A percentile compares a stretch with the other conserved stretches of the same genome.
These are phyloP conservation scores for Exobasidium rhododendri DNA, from an alignment of 1,284 basidiomycete genomes.

Conservation along the genomic window DNA sequence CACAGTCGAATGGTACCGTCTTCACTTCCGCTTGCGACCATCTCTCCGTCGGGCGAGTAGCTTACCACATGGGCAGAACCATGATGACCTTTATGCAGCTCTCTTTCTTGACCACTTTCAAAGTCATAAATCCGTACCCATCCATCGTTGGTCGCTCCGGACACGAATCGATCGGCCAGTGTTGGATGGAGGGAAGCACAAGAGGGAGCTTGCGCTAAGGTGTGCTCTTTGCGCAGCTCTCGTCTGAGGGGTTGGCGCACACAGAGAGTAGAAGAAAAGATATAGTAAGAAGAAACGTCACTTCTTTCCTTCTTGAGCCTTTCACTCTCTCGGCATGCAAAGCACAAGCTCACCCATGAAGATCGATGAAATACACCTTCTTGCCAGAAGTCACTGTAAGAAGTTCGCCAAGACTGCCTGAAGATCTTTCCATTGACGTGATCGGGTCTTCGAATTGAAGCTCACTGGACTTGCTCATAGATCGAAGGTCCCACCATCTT, in stretches of 20 bases:
- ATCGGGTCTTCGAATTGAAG: conserved; percentile 76
- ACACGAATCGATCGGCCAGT: conserved; percentile 82
- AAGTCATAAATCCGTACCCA: conserved; percentile 94
- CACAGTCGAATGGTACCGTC: conserved; percentile 80
- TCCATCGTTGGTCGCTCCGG: conserved; percentile 83
- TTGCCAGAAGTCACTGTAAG: conserved; percentile 87
- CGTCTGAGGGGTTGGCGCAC: conserved; percentile 14
- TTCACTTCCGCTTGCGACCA: conserved; percentile 94
- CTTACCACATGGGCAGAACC: conserved; percentile 92
- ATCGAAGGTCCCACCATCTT: conserved; percentile 95
- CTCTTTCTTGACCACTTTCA: conserved; percentile 76
- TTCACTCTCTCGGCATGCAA: conserved; percentile 52
- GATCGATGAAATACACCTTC: conserved; percentile 74
- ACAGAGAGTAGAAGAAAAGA: background rate
- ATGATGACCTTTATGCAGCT: conserved; percentile 94
- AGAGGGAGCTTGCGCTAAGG: conserved; percentile 63
- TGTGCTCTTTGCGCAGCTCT: conserved; percentile 30
- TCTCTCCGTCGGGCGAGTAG: conserved; percentile 95
- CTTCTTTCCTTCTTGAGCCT: background rate
- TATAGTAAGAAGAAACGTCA: background rate
- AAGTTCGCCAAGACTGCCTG: conserved; percentile 73
- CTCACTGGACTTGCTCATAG: conserved; percentile 68
- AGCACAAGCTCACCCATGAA: conserved; percentile 40
- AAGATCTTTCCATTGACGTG: conserved; percentile 76
- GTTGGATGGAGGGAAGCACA: conserved; percentile 90